Conservation (phyloP, 2,329 filamentous ascomycete species). For the Fusarium sp. region DNA sequence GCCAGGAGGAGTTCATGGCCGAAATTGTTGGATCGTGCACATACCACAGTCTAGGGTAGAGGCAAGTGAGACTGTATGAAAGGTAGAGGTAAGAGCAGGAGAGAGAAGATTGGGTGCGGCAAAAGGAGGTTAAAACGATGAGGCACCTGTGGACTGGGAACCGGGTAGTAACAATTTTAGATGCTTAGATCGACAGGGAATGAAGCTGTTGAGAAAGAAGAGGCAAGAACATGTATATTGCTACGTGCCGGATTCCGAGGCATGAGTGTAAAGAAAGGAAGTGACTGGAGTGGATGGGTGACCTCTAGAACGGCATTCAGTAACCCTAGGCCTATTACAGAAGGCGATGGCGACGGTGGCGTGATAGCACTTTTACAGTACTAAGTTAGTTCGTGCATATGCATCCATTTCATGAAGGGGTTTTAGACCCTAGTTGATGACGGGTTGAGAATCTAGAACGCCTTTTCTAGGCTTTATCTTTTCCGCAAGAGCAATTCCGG, state of each 20-base stretch:
- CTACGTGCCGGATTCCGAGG: neutral
- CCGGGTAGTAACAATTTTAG: neutral
- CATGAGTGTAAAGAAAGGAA: too few relatives aligned
- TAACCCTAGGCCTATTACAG: neutral
- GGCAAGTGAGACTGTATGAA: neutral
- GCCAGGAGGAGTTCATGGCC: neutral
- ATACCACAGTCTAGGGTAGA: neutral
- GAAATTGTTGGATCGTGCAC: neutral
- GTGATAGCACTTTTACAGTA: too few relatives aligned
- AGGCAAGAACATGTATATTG: neutral
- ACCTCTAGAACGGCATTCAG: neutral
- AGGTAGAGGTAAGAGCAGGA: neutral
- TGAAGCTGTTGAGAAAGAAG: neutral
- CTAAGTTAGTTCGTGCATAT: neutral
- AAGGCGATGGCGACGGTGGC: too few relatives aligned
- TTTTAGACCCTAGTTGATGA: neutral
- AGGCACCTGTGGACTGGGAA: neutral
- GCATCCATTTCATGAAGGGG: neutral
- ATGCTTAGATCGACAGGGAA: neutral
- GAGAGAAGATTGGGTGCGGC: neutral
- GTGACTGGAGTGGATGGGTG: neutral
- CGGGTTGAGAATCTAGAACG: neutral
- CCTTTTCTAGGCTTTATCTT: neutral
- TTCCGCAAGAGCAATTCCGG: neutral
- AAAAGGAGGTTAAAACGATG: neutral